Conservation (phyloP, 176 grass and related monocot species). For the Zoysia japonica region DNA sequence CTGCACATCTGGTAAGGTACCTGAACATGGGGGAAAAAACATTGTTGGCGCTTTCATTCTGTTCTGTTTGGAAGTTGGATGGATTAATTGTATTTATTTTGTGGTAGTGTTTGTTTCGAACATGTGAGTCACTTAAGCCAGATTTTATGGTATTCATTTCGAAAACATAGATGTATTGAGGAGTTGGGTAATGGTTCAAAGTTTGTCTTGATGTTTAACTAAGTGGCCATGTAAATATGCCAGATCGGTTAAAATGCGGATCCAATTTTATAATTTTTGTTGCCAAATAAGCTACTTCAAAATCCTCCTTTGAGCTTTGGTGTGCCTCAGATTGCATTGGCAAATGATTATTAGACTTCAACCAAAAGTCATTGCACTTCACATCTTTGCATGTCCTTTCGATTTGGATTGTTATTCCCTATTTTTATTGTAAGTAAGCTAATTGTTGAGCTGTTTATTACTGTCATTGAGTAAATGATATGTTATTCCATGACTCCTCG, state of each 20-base stretch:
- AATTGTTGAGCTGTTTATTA: background rate
- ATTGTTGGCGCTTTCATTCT: background rate
- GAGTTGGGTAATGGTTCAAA: background rate
- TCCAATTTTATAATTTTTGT: background rate
- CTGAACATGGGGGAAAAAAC: background rate
- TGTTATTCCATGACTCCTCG: background rate
- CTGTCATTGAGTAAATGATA: background rate
- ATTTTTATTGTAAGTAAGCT: constrained; percentile 2
- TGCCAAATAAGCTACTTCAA: background rate
- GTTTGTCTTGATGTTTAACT: background rate
- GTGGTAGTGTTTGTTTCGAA: background rate
- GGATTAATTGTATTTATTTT: background rate
- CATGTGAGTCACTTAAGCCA: background rate
- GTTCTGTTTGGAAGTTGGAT: constrained; percentile 9
- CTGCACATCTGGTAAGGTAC: constrained; percentile 15
- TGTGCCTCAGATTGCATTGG: background rate
- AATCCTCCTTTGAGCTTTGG: background rate
- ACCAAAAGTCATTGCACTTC: constrained; percentile 2
- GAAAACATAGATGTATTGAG: background rate
- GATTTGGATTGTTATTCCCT: background rate
- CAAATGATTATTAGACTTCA: constrained; percentile 16
- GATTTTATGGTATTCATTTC: background rate
- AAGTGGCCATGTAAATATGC: background rate
- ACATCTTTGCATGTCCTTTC: constrained; percentile 2
- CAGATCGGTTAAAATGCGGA: constrained; percentile 18